A percentile compares a stretch with the other conserved stretches of the same genome.
Evolutionary conservation across 257 asterid species (phyloP).

Genomic region (Nicotiana tomentosiformis): DNA sequence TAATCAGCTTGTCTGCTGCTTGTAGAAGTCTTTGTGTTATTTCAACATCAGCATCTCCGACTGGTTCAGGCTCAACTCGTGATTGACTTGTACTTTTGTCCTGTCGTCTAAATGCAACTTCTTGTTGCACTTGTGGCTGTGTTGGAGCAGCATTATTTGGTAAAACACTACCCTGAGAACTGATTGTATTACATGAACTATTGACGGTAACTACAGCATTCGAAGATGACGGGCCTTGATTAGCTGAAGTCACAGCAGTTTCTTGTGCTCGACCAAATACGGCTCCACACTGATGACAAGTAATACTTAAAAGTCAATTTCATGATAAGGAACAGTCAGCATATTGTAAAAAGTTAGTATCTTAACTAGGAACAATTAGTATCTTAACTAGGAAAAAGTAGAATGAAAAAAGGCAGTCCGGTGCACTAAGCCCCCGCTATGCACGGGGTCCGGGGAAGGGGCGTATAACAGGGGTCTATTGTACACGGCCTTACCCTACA

Average conservation of each 20-base stretch:
- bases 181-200: constrained; percentile 12
- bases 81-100: constrained; percentile 21
- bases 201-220: not conserved
- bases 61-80: constrained; percentile 25
- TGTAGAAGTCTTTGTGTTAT: not conserved
- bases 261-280: constrained; percentile 10
- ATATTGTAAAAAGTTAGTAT: not conserved
- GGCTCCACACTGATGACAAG: constrained; percentile 22
- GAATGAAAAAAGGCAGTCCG: no score
- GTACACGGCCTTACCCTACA: no score
- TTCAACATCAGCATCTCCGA: constrained; percentile 6
- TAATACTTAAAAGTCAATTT: not conserved
- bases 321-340: not conserved
- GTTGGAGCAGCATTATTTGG: constrained; percentile 3
- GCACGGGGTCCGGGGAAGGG: no score
- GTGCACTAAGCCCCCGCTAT: no score
- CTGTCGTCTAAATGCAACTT: constrained; percentile 7
- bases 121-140: constrained; percentile 10
- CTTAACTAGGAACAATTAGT: not conserved
- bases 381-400: not conserved
- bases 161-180: not conserved
- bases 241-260: not conserved
- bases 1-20: not conserved
- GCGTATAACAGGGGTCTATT: no score
- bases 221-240: constrained; percentile 21